Evolutionary conservation across 73 alveolate genomes (phyloP).

Genomic region (Uronychia setigera): DNA sequence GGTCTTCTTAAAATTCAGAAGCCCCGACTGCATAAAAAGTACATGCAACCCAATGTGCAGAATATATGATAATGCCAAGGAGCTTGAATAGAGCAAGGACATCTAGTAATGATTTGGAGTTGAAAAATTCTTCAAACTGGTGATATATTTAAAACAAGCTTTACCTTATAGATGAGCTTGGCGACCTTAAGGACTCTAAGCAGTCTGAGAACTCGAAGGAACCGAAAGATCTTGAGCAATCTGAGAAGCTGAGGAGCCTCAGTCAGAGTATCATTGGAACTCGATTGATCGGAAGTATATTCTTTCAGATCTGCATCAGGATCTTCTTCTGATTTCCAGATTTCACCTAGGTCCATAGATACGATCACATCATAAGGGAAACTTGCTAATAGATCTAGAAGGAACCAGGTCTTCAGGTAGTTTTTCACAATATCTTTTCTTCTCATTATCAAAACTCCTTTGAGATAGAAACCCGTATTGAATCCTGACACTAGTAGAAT

Average conservation of each 20-base stretch:
- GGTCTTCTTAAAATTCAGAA: slow-evolving; percentile 13
- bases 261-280: neutral
- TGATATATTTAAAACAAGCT: slow-evolving; percentile 45
- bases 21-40: slow-evolving; percentile 36
- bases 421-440: slow-evolving; percentile 39
- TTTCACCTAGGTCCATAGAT: neutral
- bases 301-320: neutral
- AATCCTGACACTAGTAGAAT: slow-evolving; percentile 22
- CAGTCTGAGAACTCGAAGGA: slow-evolving; percentile 50
- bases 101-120: slow-evolving; percentile 33
- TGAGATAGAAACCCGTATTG: slow-evolving; percentile 59
- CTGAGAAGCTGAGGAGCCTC: slow-evolving; percentile 45
- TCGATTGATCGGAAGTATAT: neutral
- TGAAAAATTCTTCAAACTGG: slow-evolving; percentile 63
- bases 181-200: slow-evolving; percentile 49
- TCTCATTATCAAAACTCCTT: slow-evolving; percentile 55
- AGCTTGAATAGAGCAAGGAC: slow-evolving; percentile 45
- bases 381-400: slow-evolving; percentile 23
- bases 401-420: slow-evolving; percentile 37
- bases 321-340: slow-evolving; percentile 11
- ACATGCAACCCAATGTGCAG: slow-evolving; percentile 65
- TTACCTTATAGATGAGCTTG: slow-evolving; percentile 66
- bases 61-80: slow-evolving; percentile 15
- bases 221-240: slow-evolving; percentile 35
- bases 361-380: slow-evolving; percentile 28